A percentile compares a stretch with the other conserved stretches of the same genome.
Conservation (phyloP, 441 rosid species). For the Eutrema salsugineum region DNA sequence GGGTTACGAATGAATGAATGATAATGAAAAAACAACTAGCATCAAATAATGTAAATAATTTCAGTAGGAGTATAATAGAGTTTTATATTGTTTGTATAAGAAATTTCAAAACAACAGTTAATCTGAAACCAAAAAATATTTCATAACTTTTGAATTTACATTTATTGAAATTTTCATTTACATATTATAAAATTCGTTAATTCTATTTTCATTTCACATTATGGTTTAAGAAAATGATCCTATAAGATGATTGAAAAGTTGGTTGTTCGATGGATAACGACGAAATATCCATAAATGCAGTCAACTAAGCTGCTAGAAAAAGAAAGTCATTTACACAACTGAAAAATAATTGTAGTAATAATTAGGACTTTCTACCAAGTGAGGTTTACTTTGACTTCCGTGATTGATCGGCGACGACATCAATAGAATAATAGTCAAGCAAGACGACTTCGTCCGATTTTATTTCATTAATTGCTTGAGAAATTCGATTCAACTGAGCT, state of each 20-base stretch:
- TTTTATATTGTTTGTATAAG: too few relatives aligned
- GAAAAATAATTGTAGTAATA: background rate
- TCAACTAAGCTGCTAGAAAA: constrained; percentile 19
- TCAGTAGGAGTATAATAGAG: too few relatives aligned
- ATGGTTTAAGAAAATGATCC: background rate
- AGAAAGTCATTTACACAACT: background rate
- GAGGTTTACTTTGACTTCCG: constrained; percentile 16
- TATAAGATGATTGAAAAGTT: background rate
- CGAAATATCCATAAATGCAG: constrained; percentile 24
- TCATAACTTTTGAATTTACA: background rate
- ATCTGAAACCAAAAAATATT: too few relatives aligned
- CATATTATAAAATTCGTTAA: background rate
- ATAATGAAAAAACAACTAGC: too few relatives aligned
- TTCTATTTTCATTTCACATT: background rate
- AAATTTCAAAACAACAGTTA: too few relatives aligned
- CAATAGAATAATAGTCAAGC: constrained; percentile 1
- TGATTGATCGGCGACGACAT: constrained; percentile 10
- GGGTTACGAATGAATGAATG: too few relatives aligned
- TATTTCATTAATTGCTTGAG: background rate
- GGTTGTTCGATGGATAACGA: constrained; percentile 23
- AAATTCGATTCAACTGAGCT: constrained; percentile 4
- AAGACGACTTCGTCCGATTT: constrained; percentile 7
- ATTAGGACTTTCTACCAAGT: constrained; percentile 1
- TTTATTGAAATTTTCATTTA: background rate
- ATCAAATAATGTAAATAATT: too few relatives aligned